Evolutionary conservation across 2,329 filamentous ascomycete species (phyloP).

Genomic region (Phaeosphaeria sp.): DNA sequence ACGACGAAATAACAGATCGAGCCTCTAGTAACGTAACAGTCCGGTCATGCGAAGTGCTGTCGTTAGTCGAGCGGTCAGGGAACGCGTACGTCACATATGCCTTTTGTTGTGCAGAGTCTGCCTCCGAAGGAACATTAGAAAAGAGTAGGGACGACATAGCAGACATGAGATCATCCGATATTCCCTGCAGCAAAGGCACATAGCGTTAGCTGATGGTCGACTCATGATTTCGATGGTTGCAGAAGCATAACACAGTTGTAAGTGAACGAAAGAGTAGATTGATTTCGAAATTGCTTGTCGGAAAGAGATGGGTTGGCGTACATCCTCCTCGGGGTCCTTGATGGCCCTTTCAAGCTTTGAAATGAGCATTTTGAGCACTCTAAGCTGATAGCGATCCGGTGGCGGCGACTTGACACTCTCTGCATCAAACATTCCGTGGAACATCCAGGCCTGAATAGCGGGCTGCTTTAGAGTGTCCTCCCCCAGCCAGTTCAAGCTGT

Average conservation of each 20-base stretch:
- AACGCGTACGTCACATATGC: conserved; percentile 75
- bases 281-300: conserved; percentile 1
- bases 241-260: background rate
- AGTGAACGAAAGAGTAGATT: background rate
- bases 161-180: conserved; percentile 80
- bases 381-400: conserved; percentile 72
- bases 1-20: conserved; percentile 70
- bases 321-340: conserved; percentile 83
- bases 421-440: conserved; percentile 69
- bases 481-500: conserved; percentile 68
- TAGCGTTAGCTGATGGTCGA: background rate
- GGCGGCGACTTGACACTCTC: conserved; percentile 63
- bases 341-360: conserved; percentile 75
- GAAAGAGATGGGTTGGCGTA: conserved; percentile 60
- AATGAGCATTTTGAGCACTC: conserved; percentile 76
- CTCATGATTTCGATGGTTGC: background rate
- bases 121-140: conserved; percentile 68
- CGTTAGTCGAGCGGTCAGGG: conserved; percentile 24
- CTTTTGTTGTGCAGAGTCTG: conserved; percentile 72
- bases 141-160: conserved; percentile 70
- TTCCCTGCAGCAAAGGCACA: conserved; percentile 64
- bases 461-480: conserved; percentile 63
- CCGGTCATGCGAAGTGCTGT: conserved; percentile 24
- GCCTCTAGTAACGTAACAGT: conserved; percentile 72
- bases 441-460: conserved; percentile 71